A percentile compares a stretch with the other conserved stretches of the same genome.
Conservation (phyloP, 139 green algal genomes). For the Tetraselmis chui region DNA sequence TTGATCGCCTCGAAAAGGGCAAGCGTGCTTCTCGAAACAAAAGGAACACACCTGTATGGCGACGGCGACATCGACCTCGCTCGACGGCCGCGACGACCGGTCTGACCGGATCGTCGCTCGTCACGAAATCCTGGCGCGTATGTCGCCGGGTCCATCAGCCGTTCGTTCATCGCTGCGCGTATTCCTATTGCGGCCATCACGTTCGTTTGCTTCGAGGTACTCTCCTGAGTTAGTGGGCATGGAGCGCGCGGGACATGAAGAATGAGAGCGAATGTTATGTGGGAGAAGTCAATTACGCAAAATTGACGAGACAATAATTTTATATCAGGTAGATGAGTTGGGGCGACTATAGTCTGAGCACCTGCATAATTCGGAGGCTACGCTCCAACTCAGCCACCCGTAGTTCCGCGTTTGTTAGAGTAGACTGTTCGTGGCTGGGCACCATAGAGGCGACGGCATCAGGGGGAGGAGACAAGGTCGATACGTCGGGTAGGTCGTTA, state of each 20-base stretch:
- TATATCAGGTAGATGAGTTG: too few species aligned
- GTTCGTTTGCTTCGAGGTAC: neutral
- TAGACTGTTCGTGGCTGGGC: neutral
- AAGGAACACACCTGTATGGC: too few species aligned
- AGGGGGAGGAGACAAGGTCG: neutral
- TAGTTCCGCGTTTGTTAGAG: neutral
- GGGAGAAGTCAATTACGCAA: too few species aligned
- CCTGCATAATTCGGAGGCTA: neutral
- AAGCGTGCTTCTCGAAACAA: too few species aligned
- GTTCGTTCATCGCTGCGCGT: neutral
- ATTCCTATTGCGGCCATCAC: neutral
- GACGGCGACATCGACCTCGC: too few species aligned
- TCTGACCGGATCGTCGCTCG: neutral
- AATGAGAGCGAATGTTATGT: too few species aligned
- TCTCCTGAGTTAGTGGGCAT: too few species aligned
- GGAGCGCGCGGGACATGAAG: too few species aligned
- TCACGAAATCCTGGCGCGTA: neutral
- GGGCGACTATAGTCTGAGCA: neutral
- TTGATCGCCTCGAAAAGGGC: too few species aligned
- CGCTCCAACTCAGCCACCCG: neutral
- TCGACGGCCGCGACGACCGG: neutral
- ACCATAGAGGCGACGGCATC: neutral
- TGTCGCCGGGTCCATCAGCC: neutral
- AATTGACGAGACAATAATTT: too few species aligned
- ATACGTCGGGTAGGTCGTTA: neutral